Base-by-base conservation (phyloP, 371 early-diverging fungal genomes). In the Rhizopus arrhizus region DNA sequence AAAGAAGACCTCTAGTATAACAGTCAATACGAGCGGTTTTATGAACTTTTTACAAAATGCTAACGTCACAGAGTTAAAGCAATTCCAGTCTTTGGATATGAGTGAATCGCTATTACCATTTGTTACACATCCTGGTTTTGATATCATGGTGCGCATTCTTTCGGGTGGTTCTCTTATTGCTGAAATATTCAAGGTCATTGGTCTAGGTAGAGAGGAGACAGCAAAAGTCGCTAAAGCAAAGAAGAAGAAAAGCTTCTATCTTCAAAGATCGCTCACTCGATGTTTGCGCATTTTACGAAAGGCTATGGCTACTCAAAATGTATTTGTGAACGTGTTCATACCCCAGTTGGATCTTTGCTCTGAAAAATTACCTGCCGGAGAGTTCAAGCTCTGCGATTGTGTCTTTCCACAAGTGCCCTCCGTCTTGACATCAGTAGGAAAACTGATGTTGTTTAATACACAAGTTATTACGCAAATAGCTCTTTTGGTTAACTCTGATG, bases 61-160 rank as follows among this genome's bases (percentile, higher is more conserved):
- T 5, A 32, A 11, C 5, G 5, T 11, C 7, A 5, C 50, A 13
- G 3, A 35, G 0, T 28, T 10, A 28, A 48, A 29, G 8, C 29
- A 22, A 22, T 29, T n/a, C 29, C 48, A 29, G 28, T 28, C 16
- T 10, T 9, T 4, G 12, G 45, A 45, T 2, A n/a, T 60, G 9
- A 36, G 36, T 11, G 13, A 43, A 3, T 42, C 38, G 0, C 12
- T 66, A 11, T 7, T 51, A 34, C 29, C 48, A 10, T 48, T 28
- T 29, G 29, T 48, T 3, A 65, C 74, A 5, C 96, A 96, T 45
- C 95, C 96, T 4, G 97, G 94, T 2, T 96, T 93, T 62, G 89
- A 93, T 58, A 79, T 97, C 3, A 63, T 90, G 47, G 78, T 83
- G 28, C 84, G 91, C 15, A 63, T 95, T n/a, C 71, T 97, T 15